phyloP scores from a whole-genome alignment of 2,329 filamentous ascomycete species.

The Orbilia brochopaga region DNA sequence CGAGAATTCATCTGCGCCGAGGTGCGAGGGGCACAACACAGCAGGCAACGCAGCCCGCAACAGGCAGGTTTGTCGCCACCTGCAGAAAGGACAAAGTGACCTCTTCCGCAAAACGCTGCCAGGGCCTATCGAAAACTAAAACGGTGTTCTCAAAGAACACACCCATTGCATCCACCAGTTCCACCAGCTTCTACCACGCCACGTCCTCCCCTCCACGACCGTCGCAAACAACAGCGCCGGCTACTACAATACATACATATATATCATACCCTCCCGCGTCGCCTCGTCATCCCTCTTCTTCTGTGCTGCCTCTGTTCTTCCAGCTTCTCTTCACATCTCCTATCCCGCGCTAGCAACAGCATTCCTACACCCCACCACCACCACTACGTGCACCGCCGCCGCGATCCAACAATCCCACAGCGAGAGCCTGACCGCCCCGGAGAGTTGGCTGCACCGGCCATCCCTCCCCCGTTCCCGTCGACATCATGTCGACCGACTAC shows the following conservation, averaged over 20 bases:
- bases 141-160: slow-evolving; percentile 51
- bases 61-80: slow-evolving; percentile 18
- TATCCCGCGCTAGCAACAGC: slow-evolving; percentile 20
- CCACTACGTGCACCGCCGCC: slow-evolving; percentile 33
- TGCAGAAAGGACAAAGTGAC: slow-evolving; percentile 51
- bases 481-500: slow-evolving; percentile 89
- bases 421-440: slow-evolving; percentile 19
- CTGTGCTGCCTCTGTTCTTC: slow-evolving; percentile 3
- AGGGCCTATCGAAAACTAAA: slow-evolving; percentile 50
- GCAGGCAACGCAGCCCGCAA: slow-evolving; percentile 20
- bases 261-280: background rate
- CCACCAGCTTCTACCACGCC: slow-evolving; percentile 43
- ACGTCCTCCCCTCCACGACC: slow-evolving; percentile 23
- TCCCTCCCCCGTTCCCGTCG: slow-evolving; percentile 33
- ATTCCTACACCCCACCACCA: slow-evolving; percentile 13
- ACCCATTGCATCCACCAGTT: too few species aligned
- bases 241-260: background rate
- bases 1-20: background rate
- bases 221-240: background rate
- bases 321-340: slow-evolving; percentile 19
- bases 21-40: slow-evolving; percentile 34
- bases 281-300: background rate
- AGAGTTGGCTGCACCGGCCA: slow-evolving; percentile 47
- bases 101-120: slow-evolving; percentile 35
- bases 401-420: slow-evolving; percentile 23